Evolutionary conservation across 2,329 filamentous ascomycete species (phyloP), one percentile per base, ranked within the genome.

Genomic region (Rhytidhysteron rufulum): DNA sequence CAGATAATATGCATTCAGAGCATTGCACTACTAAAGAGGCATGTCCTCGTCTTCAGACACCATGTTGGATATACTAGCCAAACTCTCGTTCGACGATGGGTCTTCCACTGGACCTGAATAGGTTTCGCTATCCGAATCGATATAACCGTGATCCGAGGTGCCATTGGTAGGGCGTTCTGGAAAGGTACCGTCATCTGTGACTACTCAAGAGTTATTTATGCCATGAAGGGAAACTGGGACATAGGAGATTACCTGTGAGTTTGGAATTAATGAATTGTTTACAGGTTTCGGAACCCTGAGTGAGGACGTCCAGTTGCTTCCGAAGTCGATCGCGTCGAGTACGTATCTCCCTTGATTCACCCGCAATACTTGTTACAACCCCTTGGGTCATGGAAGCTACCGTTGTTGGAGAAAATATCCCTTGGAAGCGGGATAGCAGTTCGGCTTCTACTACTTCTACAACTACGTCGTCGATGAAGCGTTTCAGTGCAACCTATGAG

Each of bases 391-490:
- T 71, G 4, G 46, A 37, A 37, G 49, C 31, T 62, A 73, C 62
- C 3, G 53, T 52, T 1, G 65, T 40, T 0, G 71, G 69, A 1
- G 67, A 66, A 8, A 74, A 54, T 13, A 74, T 69, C 15, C 57
- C 48, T 4, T 50, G 22, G 2, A 74, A 56, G 4, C 44, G 51
- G 1, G 51, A 48, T 16, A 73, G 42, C 6, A 73, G 58, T 30
- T 66, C 63, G 4, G 45, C 46, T 47, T 75, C 71, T 11, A 75
- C 60, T 1, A 69, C 63, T 43, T 72, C 56, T 16, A 69, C 57
- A 7, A 69, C 60, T 4, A 74, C 48, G 25, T 70, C 64, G 18
- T 74, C 70, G 18, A 71, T 45, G 43, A 75, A 69, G 1, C 63
- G 61, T 45, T 70, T 68, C 36, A 72, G 31, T 0, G 71, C 70